Evolutionary conservation across 176 grass and related monocot species (phyloP).

Genomic region (Hyparrhenia diplandra): DNA sequence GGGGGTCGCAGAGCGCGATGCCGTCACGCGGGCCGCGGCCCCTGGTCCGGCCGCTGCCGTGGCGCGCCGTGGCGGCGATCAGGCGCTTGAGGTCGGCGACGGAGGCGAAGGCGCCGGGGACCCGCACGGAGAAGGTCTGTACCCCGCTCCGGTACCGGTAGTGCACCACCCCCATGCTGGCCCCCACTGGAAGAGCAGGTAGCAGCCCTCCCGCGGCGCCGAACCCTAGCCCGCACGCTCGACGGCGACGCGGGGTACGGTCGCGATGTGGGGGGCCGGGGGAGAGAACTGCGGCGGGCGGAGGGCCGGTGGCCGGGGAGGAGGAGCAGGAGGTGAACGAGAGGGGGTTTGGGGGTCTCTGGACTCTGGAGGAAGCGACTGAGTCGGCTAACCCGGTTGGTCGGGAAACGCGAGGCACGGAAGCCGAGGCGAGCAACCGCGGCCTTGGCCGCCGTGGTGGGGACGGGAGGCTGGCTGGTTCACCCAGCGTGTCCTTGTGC

Average conservation of each 20-base stretch:
- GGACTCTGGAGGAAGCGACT: no score
- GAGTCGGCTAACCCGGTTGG: no score
- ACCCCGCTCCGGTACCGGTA: slow-evolving; percentile 1
- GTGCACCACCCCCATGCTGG: not conserved
- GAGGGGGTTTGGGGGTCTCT: no score
- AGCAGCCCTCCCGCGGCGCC: not conserved
- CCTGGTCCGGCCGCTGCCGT: not conserved
- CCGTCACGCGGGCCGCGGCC: not conserved
- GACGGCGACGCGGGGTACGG: not conserved
- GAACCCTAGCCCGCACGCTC: not conserved
- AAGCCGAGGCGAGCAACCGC: no score
- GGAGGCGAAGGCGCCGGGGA: not conserved
- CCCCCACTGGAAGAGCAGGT: no score
- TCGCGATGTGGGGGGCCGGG: no score
- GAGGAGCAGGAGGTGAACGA: no score
- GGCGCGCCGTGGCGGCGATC: not conserved
- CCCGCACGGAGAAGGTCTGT: not conserved
- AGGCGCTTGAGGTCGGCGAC: slow-evolving; percentile 5
- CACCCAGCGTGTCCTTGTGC: no score
- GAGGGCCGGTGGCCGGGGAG: not conserved
- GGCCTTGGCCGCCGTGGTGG: no score
- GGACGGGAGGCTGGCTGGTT: no score
- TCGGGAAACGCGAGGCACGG: no score
- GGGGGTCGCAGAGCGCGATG: slow-evolving; percentile 4
- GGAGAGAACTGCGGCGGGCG: no score